Base-by-base conservation (phyloP, 2,329 filamentous ascomycete genomes). In the Ophiostoma australiae region DNA sequence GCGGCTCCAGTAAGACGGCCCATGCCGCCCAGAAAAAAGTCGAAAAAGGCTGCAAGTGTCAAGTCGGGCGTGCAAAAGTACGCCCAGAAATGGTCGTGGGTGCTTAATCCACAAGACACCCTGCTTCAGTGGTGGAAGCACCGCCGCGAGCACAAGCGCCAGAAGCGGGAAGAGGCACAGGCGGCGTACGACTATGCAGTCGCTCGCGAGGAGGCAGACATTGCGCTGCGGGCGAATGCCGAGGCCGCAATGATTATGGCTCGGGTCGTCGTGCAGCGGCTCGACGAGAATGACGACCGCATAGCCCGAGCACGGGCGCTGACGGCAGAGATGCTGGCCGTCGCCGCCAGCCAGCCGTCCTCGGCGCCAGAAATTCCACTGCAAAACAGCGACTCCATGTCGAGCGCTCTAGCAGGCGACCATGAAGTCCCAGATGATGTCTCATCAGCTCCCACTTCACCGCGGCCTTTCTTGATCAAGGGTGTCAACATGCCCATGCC, bases 61-160 rank as follows among this genome's bases (percentile, higher is more conserved):
- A 66, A 39, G 63, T 39, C 35, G 20, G 63, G 63, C 35, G 63
- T 66, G 63, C 63, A 66, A 44, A 71, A 66, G 33, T n/a, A 33
- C 20, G n/a, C 39, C 41, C 69, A 69, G 41, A 41, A 37, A 39
- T 69, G 67, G 67, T 66, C 61, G 41, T 71, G 70, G 70, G 61
- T 71, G 17, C 41, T 71, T 1, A 71, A 69, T 23, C 70, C 70
- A 17, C 39, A 61, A 5, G 67, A 69, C 37, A 69, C 67, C 8
- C 33, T 71, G 31, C 35, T 71, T 10, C 55, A 69, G 41, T 71
- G 70, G 70, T 68, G 55, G 52, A 70, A 31, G 66, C 37, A 63
- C 10, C 48, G 33, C n/a, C 44, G 44, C 67, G 33, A 58, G 48
- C 17, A 58, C 33, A 55, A 69, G 67, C 44, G 31, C 7, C 17